Conservation (phyloP, 345 rosid species). For the Brassica napus region Da-Ae NC_063438.1:6495501-6496000, state of each 20-base stretch:
- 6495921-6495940: slow-evolving; percentile 88
- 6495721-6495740: slow-evolving; percentile 96
- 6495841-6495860: slow-evolving; percentile 97
- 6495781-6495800: slow-evolving; percentile 99
- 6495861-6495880: slow-evolving; percentile 99
- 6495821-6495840: slow-evolving; percentile 99
- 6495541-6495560: slow-evolving; percentile 96
- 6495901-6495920: slow-evolving; percentile 99
- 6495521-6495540: slow-evolving; percentile 97
- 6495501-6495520: slow-evolving; percentile 91
- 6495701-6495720: slow-evolving; percentile 66
- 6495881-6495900: slow-evolving; percentile 99
- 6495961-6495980: slow-evolving; percentile 24
- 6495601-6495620: slow-evolving; percentile 92
- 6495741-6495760: slow-evolving; percentile 93
- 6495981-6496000: neutral
- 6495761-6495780: slow-evolving; percentile 99
- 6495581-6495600: slow-evolving; percentile 99
- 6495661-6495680: slow-evolving; percentile 5
- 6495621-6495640: slow-evolving; percentile 70
- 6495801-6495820: slow-evolving; percentile 93
- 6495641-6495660: slow-evolving; percentile 4
- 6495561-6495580: slow-evolving; percentile 99
- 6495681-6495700: slow-evolving; percentile 4
- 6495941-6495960: slow-evolving; percentile 68